Base-by-base conservation (phyloP, 2,329 filamentous ascomycete species). In the Nemania sp. region DNA sequence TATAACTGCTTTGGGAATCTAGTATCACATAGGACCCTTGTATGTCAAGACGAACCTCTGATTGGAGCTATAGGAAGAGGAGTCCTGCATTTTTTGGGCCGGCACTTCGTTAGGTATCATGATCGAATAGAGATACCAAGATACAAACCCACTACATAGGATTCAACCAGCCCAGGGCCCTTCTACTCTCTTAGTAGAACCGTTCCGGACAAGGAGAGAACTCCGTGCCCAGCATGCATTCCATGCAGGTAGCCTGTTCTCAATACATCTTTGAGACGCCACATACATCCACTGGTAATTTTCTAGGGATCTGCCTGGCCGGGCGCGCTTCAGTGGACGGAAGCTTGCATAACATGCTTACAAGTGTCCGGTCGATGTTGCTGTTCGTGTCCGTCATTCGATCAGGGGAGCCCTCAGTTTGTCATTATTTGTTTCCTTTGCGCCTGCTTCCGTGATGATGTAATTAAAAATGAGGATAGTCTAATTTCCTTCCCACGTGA, bases 171-270 rank as follows among this genome's bases (percentile, higher is more conserved):
- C 62, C 53, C 43, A 64, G 58, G 54, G 35, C 52, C 52, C 35
- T 57, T 47, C 62, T 18, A 26, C 51, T 61, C 58, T 56, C 61
- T 57, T 63, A 63, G 53, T 22, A 58, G 57, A 66, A 58, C 35
- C 49, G 57, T 61, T 58, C 64, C 64, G 59, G 70, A 68, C 59
- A 66, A 64, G 61, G 62, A 73, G 74, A 75, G 74, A 76, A 74
- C 72, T 75, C 77, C 76, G 76, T 78, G 77, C 79, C 78, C 58
- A 67, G 78, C 77, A 81, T 81, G 82, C 81, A 81, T 80, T 76
- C 74, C 74, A 82, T 86, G 84, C 84, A 84, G 76, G 77, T 79
- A 85, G 76, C 84, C 84, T 84, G 76, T 79, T 77, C 77, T 79
- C 78, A 81, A 80, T 80, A 74, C 75, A 78, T 80, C 79, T 81